A percentile compares a stretch with the other conserved stretches of the same genome.
Conservation (phyloP, 2,329 filamentous ascomycete species). For the Arthrinium phaeospermum region DNA sequence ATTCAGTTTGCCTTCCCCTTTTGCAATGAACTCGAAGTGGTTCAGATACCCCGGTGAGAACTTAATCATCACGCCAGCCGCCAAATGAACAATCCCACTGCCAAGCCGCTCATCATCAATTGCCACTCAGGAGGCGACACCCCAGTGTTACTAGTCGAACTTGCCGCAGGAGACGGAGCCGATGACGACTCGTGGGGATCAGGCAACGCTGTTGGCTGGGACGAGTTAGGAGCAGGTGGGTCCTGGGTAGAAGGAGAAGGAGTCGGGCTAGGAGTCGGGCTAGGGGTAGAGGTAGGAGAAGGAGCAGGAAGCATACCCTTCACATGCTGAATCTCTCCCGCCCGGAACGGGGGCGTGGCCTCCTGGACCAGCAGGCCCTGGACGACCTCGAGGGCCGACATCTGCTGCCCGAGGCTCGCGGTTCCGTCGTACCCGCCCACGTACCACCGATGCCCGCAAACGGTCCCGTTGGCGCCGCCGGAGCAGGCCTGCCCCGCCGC, state of each 20-base stretch:
- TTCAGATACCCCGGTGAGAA: no score
- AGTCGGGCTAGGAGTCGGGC: neutral
- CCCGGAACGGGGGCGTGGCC: constrained; percentile 52
- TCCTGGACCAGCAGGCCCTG: constrained; percentile 60
- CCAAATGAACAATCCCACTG: neutral
- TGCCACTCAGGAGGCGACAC: neutral
- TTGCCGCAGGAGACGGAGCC: neutral
- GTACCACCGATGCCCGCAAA: constrained; percentile 70
- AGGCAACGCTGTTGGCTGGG: neutral
- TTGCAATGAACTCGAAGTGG: neutral
- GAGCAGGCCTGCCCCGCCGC: constrained; percentile 64
- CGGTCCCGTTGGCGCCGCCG: constrained; percentile 56
- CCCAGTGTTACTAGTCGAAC: neutral
- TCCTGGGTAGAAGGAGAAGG: no score
- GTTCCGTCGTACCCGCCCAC: constrained; percentile 59
- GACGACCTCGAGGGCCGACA: constrained; percentile 68
- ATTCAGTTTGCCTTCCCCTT: neutral
- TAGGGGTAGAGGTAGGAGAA: constrained; percentile 18
- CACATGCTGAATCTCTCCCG: constrained; percentile 54
- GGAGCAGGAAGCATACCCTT: constrained; percentile 22
- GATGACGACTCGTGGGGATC: neutral
- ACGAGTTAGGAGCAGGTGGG: neutral
- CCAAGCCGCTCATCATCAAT: neutral
- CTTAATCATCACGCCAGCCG: neutral
- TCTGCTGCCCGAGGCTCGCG: constrained; percentile 65